Conservation (phyloP, 2,329 filamentous ascomycete genomes). For the Sodiomyces alkalinus region DNA sequence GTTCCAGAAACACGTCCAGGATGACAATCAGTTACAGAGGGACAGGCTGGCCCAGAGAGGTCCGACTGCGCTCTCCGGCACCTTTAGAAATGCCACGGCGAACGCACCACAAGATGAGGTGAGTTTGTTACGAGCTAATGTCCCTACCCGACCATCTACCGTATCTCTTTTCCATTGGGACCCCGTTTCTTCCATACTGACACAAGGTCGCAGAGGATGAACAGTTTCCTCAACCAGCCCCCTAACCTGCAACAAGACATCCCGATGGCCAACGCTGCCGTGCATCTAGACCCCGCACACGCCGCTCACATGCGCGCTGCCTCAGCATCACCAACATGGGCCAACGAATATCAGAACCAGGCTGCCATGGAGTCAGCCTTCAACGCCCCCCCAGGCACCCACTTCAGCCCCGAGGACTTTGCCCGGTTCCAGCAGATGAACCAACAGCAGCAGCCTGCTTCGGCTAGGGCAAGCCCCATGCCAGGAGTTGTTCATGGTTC, state of each 20-base stretch:
- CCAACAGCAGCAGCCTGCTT: slow-evolving; percentile 30
- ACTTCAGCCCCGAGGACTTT: slow-evolving; percentile 75
- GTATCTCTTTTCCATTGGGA: no score
- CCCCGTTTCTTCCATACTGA: no score
- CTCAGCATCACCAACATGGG: slow-evolving; percentile 39
- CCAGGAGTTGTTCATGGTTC: no score
- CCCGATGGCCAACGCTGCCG: slow-evolving; percentile 30
- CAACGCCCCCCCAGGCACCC: slow-evolving; percentile 38
- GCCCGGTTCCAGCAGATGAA: slow-evolving; percentile 68
- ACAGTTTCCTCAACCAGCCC: slow-evolving; percentile 76
- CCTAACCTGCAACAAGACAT: slow-evolving; percentile 41
- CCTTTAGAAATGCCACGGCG: slow-evolving; percentile 60
- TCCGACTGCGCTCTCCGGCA: slow-evolving; percentile 54
- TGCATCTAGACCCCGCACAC: slow-evolving; percentile 33
- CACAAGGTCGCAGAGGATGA: slow-evolving; percentile 73
- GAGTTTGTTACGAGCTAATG: slow-evolving; percentile 8
- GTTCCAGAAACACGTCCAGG: slow-evolving; percentile 92
- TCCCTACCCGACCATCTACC: slow-evolving; percentile 1
- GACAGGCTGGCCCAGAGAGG: slow-evolving; percentile 71
- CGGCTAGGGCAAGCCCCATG: slow-evolving; percentile 42
- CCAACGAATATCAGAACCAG: slow-evolving; percentile 39
- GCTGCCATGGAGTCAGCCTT: slow-evolving; percentile 58
- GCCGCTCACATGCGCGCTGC: slow-evolving; percentile 35
- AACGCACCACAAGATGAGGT: slow-evolving; percentile 62
- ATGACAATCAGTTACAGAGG: slow-evolving; percentile 88